These are phyloP conservation scores for Hypholoma fasciculare DNA, from an alignment of 768 basidiomycete genomes.

Conservation along the genomic window DNA sequence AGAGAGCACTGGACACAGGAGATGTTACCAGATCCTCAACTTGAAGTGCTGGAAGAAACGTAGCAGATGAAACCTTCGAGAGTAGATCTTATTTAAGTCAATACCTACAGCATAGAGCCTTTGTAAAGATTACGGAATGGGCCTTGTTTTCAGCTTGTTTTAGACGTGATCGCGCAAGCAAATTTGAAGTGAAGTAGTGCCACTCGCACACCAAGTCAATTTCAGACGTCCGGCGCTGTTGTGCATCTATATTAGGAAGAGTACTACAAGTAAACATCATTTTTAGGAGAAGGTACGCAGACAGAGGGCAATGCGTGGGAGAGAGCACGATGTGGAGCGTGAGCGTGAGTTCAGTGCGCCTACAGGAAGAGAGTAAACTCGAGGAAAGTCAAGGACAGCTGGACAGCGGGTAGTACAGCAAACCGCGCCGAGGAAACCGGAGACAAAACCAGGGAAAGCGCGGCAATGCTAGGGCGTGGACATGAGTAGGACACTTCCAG, in stretches of 20 bases:
- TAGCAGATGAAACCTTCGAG: background rate
- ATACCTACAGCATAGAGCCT: constrained; percentile 10
- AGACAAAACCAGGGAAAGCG: too few species aligned
- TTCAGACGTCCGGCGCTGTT: background rate
- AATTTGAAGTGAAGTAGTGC: background rate
- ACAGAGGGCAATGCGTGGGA: too few species aligned
- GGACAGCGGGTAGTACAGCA: too few species aligned
- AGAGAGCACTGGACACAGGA: background rate
- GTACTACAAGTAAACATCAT: background rate
- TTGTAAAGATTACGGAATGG: constrained; percentile 16
- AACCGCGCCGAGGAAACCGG: too few species aligned
- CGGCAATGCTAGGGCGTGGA: too few species aligned
- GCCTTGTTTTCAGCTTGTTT: constrained; percentile 11
- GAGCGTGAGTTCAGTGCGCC: too few species aligned
- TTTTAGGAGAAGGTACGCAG: background rate
- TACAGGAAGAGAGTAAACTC: too few species aligned
- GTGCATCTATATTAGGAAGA: constrained; percentile 10
- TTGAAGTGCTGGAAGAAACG: constrained; percentile 1
- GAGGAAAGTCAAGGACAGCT: too few species aligned
- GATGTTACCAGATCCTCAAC: constrained; percentile 5
- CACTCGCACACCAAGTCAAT: too few species aligned
- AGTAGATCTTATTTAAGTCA: constrained; percentile 12
- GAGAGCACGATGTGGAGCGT: too few species aligned
- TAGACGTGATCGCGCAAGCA: background rate
- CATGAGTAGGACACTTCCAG: too few species aligned